Base-by-base conservation (phyloP, 2,329 filamentous ascomycete species). In the Sphaceloma murrayae region DNA sequence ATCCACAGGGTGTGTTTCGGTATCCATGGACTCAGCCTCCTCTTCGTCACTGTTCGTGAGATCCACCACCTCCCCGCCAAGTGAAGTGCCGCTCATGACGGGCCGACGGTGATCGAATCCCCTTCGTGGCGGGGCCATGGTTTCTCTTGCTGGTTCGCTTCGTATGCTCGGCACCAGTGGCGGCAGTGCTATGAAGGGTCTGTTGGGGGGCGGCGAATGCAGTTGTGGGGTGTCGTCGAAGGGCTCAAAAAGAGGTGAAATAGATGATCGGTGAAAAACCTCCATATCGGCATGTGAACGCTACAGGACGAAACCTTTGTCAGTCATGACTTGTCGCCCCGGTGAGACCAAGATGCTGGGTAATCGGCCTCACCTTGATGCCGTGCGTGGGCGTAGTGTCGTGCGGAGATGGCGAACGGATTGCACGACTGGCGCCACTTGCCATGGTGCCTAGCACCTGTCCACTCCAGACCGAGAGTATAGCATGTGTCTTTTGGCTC, bases 101-200 rank as follows among this genome's bases (percentile, higher is more conserved):
- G 75, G 75, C 48, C 72, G 63, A 47, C 74, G 63, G 49, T 65
- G 72, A 50, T 78, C 75, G 33, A 67, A 61, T 3, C 74, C 73
- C 60, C 76, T 71, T n/a, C 73, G 69, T 10, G 63, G 56, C 11
- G 24, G 24, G 13, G 36, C 21, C 24, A 40, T 40, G 10, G 19
- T 30, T 22, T 40, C 24, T 7, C 24, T 6, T 27, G 24, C 16
- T 17, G 36, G 19, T 9, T 16, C 43, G 21, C 42, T 27, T 10
- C 38, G 45, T 34, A 34, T 40, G 17, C 13, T 27, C 6, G 46
- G 46, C 5, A 26, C 31, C 11, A 45, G 44, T 34, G 50, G 60
- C 49, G 53, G 55, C 33, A 52, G 54, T 18, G 54, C 36, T 48
- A 60, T 38, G 49, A 51, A 46, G 50, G 51, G 52, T 34, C 58